These are phyloP conservation scores for Hypoxylon sp. DNA, from an alignment of 2,329 filamentous ascomycete genomes.

Conservation along the genomic window DNA sequence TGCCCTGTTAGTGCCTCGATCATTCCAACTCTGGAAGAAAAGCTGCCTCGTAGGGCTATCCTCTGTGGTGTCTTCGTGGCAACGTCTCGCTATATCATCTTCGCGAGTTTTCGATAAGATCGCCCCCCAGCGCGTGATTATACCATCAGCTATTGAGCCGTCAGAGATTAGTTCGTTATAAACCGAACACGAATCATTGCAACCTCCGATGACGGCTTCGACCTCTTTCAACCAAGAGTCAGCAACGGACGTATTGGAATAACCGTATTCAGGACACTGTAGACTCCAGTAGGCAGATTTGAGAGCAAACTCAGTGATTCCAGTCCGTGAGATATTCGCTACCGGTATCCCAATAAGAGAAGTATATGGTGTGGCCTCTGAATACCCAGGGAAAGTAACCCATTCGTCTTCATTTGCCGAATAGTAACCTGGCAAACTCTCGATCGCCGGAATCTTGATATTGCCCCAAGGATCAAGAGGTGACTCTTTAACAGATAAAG, in stretches of 20 bases:
- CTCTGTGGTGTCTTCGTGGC: neutral
- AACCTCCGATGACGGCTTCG: neutral
- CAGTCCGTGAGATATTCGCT: constrained; percentile 6
- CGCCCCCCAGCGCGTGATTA: neutral
- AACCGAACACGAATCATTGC: neutral
- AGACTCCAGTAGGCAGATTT: constrained; percentile 17
- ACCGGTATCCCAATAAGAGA: constrained; percentile 15
- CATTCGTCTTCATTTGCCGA: neutral
- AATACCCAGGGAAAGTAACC: neutral
- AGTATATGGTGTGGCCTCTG: constrained; percentile 7
- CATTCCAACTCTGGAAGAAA: constrained; percentile 1
- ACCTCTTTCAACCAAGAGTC: constrained; percentile 6
- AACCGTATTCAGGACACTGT: constrained; percentile 6
- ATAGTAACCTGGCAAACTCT: constrained; percentile 1
- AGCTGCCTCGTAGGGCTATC: constrained; percentile 6
- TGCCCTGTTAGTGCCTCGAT: neutral
- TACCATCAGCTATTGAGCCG: neutral
- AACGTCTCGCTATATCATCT: constrained; percentile 9
- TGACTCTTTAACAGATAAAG: constrained; percentile 1
- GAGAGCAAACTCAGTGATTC: constrained; percentile 9
- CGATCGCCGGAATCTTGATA: constrained; percentile 13
- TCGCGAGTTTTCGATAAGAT: constrained; percentile 8
- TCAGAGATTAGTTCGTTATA: neutral
- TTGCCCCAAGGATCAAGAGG: constrained; percentile 15
- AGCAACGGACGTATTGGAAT: neutral